Evolutionary conservation across 2,329 filamentous ascomycete genomes (phyloP), one percentile per base, ranked within the genome.

Genomic region (Ophiostoma angusticollis): DNA sequence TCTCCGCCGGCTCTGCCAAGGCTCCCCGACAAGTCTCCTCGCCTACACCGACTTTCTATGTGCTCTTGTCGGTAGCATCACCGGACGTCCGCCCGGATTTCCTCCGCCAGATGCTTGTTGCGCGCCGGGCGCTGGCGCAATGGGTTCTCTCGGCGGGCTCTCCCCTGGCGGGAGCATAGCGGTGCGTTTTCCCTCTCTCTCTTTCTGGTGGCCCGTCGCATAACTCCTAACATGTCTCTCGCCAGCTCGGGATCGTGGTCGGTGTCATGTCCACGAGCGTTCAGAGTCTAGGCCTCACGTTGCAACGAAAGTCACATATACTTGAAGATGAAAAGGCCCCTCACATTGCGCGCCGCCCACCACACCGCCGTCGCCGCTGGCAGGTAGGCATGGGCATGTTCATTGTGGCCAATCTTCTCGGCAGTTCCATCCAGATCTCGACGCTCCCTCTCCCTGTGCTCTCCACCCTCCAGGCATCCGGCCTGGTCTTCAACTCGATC

Each of bases 371-470:
- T 54, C 75, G 87, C 53, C 74, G 86, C 70, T 98, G 91, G 91
- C 91, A 95, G 72, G 67, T 93, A 46, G 91, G 91, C 42, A 96
- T 98, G 87, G 76, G 78, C 55, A 91, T 98, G 78, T 98, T 98
- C 61, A 78, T 98, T 49, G 69, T 93, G 49, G 84, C 91, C 46
- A 98, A 98, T 58, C 71, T 98, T 40, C 70, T 96, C 40, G 91
- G 91, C 43, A 95, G 87, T 62, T 89, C 85, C 27, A 91, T 98
- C 43, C 91, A 98, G 62, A 96, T 98, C 56, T 95, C 91, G 22
- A 95, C 89, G 1, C 69, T 98, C 31, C 91, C 91, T 13, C 68
- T 98, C 17, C 91, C 91, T 16, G 86, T 98, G 6, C 73, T 98
- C 24, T 96, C 89, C 41, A 95, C 91, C 1, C 67, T 98, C 27